These are phyloP conservation scores for Trametes sp. DNA, from an alignment of 1,284 basidiomycete species.

Conservation along the genomic window DNA sequence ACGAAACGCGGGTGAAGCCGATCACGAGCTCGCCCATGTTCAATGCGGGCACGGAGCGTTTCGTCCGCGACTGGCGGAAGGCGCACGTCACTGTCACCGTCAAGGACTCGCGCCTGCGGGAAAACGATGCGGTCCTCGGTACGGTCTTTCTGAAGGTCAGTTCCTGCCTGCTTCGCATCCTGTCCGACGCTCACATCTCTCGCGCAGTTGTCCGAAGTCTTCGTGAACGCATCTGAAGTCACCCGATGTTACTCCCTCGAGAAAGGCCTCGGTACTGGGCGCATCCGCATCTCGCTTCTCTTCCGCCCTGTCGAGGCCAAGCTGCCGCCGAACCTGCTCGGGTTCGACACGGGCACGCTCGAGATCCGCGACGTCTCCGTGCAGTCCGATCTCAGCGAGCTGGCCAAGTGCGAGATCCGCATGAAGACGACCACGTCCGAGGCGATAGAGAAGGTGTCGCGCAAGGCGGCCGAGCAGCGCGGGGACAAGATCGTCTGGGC, in stretches of 20 bases:
- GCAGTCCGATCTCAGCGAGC: conserved; percentile 40
- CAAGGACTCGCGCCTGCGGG: conserved; percentile 60
- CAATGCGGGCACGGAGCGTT: conserved; percentile 70
- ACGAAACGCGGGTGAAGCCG: conserved; percentile 50
- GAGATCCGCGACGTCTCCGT: conserved; percentile 49
- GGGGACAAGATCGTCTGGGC: conserved; percentile 54
- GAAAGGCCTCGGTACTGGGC: conserved; percentile 64
- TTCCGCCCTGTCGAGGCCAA: conserved; percentile 65
- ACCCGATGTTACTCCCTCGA: conserved; percentile 56
- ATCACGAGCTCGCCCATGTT: conserved; percentile 72
- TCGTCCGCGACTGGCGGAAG: conserved; percentile 67
- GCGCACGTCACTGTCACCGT: conserved; percentile 67
- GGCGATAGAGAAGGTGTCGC: conserved; percentile 44
- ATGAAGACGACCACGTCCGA: conserved; percentile 42
- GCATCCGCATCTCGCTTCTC: conserved; percentile 54
- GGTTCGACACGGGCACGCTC: conserved; percentile 73
- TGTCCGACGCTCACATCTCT: background rate
- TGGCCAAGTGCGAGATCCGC: conserved; percentile 42
- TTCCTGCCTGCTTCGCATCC: background rate
- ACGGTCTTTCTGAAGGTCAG: conserved; percentile 55
- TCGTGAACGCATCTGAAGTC: conserved; percentile 54
- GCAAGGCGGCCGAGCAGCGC: conserved; percentile 55
- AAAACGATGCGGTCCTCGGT: conserved; percentile 73
- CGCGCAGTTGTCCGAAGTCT: conserved; percentile 45
- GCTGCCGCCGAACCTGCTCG: conserved; percentile 62